Conservation (phyloP, 441 rosid species). For the Erysimum cheiri region DNA sequence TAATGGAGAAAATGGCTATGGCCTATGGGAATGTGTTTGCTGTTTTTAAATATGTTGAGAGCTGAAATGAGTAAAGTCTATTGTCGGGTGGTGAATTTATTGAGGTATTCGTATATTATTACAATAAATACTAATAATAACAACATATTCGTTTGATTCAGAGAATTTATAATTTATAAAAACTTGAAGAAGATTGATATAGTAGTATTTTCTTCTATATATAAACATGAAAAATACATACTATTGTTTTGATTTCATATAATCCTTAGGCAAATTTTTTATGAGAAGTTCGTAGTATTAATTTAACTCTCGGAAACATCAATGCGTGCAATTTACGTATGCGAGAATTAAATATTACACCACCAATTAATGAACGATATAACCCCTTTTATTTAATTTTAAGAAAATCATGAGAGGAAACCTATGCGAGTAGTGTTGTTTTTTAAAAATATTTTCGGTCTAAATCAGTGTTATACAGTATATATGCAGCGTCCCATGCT, state of each 20-base stretch:
- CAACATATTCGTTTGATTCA: constrained; percentile 6
- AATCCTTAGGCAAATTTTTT: background rate
- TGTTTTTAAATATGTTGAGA: constrained; percentile 34
- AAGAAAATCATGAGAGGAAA: background rate
- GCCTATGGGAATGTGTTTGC: constrained; percentile 28
- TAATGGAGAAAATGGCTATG: constrained; percentile 29
- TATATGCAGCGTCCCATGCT: too few relatives aligned
- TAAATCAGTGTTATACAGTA: background rate
- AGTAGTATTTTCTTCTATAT: background rate
- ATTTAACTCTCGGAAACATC: background rate
- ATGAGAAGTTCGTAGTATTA: background rate
- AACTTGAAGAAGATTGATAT: background rate
- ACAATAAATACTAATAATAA: constrained; percentile 9
- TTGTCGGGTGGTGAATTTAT: constrained; percentile 31
- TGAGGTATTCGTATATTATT: constrained; percentile 5
- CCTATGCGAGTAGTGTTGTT: background rate
- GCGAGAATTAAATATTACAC: background rate
- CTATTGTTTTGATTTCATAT: background rate
- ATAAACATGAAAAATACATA: background rate
- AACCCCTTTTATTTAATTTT: background rate
- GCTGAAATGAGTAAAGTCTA: constrained; percentile 35
- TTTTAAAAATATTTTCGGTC: background rate
- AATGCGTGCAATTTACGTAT: constrained; percentile 17
- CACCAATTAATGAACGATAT: background rate
- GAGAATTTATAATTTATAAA: background rate